phyloP scores from a whole-genome alignment of 768 basidiomycete genomes.

The Tubosaeta sp. region DNA sequence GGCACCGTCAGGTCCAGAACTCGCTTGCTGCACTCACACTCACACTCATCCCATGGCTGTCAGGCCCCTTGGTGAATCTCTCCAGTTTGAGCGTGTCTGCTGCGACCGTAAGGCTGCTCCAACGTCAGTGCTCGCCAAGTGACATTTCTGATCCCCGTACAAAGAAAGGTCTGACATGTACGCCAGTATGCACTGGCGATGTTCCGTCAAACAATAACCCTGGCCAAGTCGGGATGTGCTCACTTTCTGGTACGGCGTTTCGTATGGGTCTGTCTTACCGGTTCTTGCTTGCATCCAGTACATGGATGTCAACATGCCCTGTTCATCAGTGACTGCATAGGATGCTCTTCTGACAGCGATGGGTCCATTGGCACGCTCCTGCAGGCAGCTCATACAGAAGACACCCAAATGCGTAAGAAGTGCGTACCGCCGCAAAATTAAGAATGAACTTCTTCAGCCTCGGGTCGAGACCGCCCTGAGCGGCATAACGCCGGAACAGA shows the following conservation, averaged over 20 bases:
- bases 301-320: constrained; percentile 52
- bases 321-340: constrained; percentile 36
- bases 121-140: constrained; percentile 4
- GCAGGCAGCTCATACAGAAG: constrained; percentile 24
- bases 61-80: constrained; percentile 44
- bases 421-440: constrained; percentile 25
- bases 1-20: constrained; percentile 6
- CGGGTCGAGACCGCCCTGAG: constrained; percentile 31
- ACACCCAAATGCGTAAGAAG: constrained; percentile 11
- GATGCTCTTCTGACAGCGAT: constrained; percentile 58
- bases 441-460: constrained; percentile 31
- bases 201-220: constrained; percentile 1
- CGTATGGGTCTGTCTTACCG: constrained; percentile 52
- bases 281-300: constrained; percentile 80
- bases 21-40: constrained; percentile 21
- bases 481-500: constrained; percentile 24
- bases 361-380: constrained; percentile 70
- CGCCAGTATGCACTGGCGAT: constrained; percentile 65
- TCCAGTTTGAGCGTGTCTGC: constrained; percentile 51
- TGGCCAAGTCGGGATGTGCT: not conserved
- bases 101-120: constrained; percentile 52
- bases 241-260: constrained; percentile 74
- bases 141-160: constrained; percentile 40
- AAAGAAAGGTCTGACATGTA: constrained; percentile 79
- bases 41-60: constrained; percentile 58